Evolutionary conservation across 2,329 filamentous ascomycete species (phyloP).

Genomic region (Orbilia blumenaviensis): DNA sequence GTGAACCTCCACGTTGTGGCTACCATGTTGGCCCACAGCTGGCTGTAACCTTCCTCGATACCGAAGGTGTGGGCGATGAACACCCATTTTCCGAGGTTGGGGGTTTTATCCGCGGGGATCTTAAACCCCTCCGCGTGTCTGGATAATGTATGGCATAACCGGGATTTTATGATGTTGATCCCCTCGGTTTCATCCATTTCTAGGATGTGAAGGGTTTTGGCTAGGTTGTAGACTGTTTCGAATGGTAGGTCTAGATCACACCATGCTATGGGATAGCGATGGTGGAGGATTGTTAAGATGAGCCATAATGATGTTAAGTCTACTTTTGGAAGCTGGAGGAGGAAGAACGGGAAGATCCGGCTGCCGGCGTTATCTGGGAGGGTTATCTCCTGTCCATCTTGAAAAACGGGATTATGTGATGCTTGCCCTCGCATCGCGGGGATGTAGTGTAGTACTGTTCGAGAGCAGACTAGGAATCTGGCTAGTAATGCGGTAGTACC

Average conservation of each 20-base stretch:
- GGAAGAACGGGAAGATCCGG: conserved; percentile 3
- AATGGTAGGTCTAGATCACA: conserved; percentile 14
- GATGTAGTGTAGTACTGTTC: not conserved
- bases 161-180: not conserved
- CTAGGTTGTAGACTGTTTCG: conserved; percentile 1
- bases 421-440: conserved; percentile 9
- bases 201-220: not conserved
- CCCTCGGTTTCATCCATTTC: not conserved
- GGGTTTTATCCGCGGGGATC: not conserved
- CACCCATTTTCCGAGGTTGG: conserved; percentile 20
- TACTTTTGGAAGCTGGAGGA: not conserved
- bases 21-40: conserved; percentile 29
- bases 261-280: conserved; percentile 17
- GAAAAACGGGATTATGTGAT: not conserved
- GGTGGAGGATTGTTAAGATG: conserved; percentile 30
- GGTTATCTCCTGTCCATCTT: not conserved
- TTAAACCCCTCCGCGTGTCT: not conserved
- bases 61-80: conserved; percentile 19
- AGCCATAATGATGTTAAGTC: conserved; percentile 21
- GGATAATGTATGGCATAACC: conserved; percentile 3
- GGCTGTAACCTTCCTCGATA: conserved; percentile 7
- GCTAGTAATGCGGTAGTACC: not conserved
- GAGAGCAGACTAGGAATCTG: conserved; percentile 22
- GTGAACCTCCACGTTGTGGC: conserved; percentile 21
- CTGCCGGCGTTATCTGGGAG: not conserved